Percentiles rank a stretch among this genome's conserved stretches.
Evolutionary conservation across 441 rosid species (phyloP).

Genomic region (Macaranga tanarius): DNA sequence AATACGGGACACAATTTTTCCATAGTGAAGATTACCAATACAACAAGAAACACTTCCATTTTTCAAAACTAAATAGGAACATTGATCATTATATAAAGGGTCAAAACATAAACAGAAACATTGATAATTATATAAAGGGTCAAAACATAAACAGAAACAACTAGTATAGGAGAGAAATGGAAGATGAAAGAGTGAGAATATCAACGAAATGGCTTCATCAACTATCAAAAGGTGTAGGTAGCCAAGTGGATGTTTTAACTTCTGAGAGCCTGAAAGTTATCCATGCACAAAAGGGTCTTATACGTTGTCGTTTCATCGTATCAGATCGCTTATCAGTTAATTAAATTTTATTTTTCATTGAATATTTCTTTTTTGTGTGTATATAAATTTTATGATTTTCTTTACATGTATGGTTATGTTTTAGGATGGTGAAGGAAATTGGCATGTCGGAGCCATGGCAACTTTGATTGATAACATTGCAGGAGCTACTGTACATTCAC

Average conservation of each 20-base stretch:
- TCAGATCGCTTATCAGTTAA: slow-evolving; percentile 35
- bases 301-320: slow-evolving; percentile 39
- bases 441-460: slow-evolving; percentile 35
- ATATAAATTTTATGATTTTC: no score
- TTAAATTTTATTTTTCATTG: not conserved
- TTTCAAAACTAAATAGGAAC: not conserved
- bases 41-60: not conserved
- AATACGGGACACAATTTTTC: no score
- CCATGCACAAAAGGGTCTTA: slow-evolving; percentile 19
- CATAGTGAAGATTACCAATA: no score
- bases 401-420: no score
- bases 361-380: not conserved
- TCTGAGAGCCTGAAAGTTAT: slow-evolving; percentile 27
- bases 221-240: slow-evolving; percentile 19
- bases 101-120: not conserved
- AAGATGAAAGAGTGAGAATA: not conserved
- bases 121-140: not conserved
- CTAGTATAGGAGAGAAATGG: slow-evolving; percentile 12
- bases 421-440: slow-evolving; percentile 40
- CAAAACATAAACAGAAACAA: no score
- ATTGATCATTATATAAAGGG: not conserved
- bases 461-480: slow-evolving; percentile 49
- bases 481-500: slow-evolving; percentile 40
- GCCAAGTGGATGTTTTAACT: slow-evolving; percentile 23
- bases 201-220: slow-evolving; percentile 27